Percentiles rank a stretch among this genome's conserved stretches.
Conservation (phyloP, 73 alveolate species). For the Urostyla sp. region DNA sequence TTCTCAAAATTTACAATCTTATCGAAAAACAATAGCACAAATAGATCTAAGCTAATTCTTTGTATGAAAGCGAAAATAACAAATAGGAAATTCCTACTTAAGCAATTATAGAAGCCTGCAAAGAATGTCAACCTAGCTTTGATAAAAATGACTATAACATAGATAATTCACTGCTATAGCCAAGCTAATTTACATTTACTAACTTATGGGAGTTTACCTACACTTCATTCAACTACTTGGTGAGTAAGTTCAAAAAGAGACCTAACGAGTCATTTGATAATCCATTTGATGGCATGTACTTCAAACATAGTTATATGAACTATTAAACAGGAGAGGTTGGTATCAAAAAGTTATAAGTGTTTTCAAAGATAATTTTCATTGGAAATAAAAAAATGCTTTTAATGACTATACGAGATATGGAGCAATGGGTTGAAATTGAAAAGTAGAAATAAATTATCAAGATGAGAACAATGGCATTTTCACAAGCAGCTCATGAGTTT, state of each 20-base stretch:
- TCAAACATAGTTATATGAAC: neutral
- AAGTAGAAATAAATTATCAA: slow-evolving; percentile 12
- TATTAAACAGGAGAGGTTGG: neutral
- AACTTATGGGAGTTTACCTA: neutral
- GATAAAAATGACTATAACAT: neutral
- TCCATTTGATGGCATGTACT: slow-evolving; percentile 10
- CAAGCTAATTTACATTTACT: neutral
- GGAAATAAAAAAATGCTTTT: neutral
- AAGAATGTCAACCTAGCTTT: neutral
- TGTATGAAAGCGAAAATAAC: neutral
- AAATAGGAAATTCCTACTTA: neutral
- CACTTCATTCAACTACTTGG: neutral
- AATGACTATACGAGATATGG: slow-evolving; percentile 42
- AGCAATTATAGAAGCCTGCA: neutral
- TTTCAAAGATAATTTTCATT: neutral
- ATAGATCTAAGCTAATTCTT: neutral
- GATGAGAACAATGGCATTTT: slow-evolving; percentile 24
- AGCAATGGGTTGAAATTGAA: slow-evolving; percentile 14
- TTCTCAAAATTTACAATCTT: neutral
- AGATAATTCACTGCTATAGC: neutral
- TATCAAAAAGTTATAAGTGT: neutral
- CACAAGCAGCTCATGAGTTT: slow-evolving; percentile 67
- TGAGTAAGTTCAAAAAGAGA: neutral
- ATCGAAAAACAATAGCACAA: neutral
- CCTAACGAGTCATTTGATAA: neutral